These are phyloP conservation scores for Candida morakotiae DNA, from an alignment of 805 yeast genomes.

Conservation along the genomic window DNA sequence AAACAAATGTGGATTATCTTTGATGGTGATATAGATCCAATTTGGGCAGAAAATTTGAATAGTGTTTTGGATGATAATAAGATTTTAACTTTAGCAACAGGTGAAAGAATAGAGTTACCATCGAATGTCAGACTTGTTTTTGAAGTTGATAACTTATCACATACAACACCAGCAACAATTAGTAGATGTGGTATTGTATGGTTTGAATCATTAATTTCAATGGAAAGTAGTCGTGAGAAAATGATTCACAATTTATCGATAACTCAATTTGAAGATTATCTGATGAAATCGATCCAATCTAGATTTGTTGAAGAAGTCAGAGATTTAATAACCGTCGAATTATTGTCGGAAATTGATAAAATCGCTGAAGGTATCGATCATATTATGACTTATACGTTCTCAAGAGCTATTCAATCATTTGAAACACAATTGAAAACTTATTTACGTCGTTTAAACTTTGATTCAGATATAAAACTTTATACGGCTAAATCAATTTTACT, in stretches of 20 bases:
- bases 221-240: slow-evolving; percentile 13
- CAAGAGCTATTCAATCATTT: slow-evolving; percentile 36
- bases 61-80: slow-evolving; percentile 89
- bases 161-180: slow-evolving; percentile 87
- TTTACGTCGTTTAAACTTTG: slow-evolving; percentile 15
- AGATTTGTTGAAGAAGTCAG: slow-evolving; percentile 10
- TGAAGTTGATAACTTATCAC: slow-evolving; percentile 63
- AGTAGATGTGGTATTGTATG: slow-evolving; percentile 90
- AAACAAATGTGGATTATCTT: slow-evolving; percentile 73
- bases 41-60: slow-evolving; percentile 88
- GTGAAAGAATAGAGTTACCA: slow-evolving; percentile 76
- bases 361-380: slow-evolving; percentile 35
- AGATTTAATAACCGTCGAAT: neutral
- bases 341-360: slow-evolving; percentile 16
- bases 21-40: slow-evolving; percentile 92
- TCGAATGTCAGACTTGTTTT: slow-evolving; percentile 61
- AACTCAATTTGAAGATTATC: slow-evolving; percentile 2
- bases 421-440: slow-evolving; percentile 36
- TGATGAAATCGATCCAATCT: slow-evolving; percentile 9
- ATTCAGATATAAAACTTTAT: slow-evolving; percentile 24
- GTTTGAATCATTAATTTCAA: slow-evolving; percentile 41
- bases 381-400: slow-evolving; percentile 45
- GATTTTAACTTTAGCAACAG: slow-evolving; percentile 78
- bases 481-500: slow-evolving; percentile 30
- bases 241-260: slow-evolving; percentile 16